Evolutionary conservation across 2,329 filamentous ascomycete species (phyloP).

Genomic region (Daldinia sp.): DNA sequence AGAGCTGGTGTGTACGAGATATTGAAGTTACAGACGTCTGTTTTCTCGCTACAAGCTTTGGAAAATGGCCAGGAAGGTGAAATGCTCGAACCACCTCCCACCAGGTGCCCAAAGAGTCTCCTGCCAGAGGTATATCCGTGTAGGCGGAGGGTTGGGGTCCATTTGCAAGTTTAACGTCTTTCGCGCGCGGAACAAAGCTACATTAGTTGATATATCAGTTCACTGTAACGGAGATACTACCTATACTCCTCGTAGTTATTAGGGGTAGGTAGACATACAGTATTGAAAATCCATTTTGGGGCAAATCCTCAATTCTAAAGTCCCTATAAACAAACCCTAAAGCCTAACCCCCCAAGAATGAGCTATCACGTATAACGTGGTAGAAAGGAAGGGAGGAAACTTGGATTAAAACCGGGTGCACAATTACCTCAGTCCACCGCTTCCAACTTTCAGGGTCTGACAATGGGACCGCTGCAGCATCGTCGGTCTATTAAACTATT

Average conservation of each 20-base stretch:
- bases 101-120: neutral
- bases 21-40: neutral
- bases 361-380: neutral
- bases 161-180: neutral
- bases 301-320: neutral
- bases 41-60: neutral
- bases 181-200: constrained; percentile 36
- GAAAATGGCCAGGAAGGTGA: constrained; percentile 11
- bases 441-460: neutral
- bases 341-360: neutral
- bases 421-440: neutral
- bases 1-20: neutral
- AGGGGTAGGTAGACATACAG: neutral
- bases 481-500: neutral
- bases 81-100: neutral
- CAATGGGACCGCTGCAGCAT: neutral
- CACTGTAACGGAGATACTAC: neutral
- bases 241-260: neutral
- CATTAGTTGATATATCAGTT: neutral
- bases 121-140: neutral
- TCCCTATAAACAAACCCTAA: neutral
- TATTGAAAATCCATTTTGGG: neutral
- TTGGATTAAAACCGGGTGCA: neutral
- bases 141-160: neutral
- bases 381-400: too few species aligned